These are phyloP conservation scores for Sanghuangporus baumii DNA, from an alignment of 1,284 basidiomycete species.

Conservation along the genomic window DNA sequence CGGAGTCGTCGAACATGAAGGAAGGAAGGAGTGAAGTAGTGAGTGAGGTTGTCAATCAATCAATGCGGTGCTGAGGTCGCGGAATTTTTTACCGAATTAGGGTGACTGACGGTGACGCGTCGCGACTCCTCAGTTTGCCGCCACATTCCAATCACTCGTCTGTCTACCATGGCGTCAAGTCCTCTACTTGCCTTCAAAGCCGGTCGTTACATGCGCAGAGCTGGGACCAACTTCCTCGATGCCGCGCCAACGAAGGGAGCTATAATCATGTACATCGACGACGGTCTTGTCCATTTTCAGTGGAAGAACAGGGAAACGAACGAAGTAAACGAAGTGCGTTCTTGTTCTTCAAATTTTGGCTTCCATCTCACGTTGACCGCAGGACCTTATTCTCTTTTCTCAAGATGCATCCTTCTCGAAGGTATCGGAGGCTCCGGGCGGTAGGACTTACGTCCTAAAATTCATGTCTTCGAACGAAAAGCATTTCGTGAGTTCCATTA, in stretches of 20 bases:
- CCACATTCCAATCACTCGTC: not conserved
- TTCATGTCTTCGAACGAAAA: slow-evolving; percentile 76
- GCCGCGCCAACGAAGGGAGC: slow-evolving; percentile 65
- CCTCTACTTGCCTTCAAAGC: slow-evolving; percentile 75
- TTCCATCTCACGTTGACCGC: not conserved
- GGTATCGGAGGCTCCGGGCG: slow-evolving; percentile 52
- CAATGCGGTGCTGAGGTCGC: not conserved
- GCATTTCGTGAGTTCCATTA: slow-evolving; percentile 60
- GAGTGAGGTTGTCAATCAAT: not conserved
- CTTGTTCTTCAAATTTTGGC: not conserved
- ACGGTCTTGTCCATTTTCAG: slow-evolving; percentile 68
- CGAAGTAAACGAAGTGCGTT: slow-evolving; percentile 51
- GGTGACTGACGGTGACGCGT: not conserved
- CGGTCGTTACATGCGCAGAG: slow-evolving; percentile 64
- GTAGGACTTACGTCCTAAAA: slow-evolving; percentile 72
- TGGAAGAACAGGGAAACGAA: slow-evolving; percentile 69
- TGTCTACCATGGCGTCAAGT: slow-evolving; percentile 10
- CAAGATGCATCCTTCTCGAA: slow-evolving; percentile 71
- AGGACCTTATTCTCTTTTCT: slow-evolving; percentile 74
- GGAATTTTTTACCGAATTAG: not conserved
- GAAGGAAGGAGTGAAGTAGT: not conserved
- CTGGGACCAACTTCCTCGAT: slow-evolving; percentile 61
- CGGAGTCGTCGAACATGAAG: slow-evolving; percentile 48
- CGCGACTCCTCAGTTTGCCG: not conserved
- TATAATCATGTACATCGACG: slow-evolving; percentile 61